Evolutionary conservation across 2,329 filamentous ascomycete species (phyloP).

Genomic region (Zasmidium cellare): DNA sequence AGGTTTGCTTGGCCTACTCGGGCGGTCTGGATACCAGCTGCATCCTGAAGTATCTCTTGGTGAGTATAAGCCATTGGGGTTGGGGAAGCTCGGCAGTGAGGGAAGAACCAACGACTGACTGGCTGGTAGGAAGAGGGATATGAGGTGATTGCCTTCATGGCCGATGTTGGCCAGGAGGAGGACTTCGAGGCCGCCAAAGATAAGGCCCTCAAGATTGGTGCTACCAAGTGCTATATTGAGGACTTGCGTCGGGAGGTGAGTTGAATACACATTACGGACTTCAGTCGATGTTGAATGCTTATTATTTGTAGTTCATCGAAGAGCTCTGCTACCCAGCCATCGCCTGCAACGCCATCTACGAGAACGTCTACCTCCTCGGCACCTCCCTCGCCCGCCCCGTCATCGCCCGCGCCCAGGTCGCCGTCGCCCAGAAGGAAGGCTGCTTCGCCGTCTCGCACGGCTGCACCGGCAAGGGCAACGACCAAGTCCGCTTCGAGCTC

Average conservation of each 20-base stretch:
- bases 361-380: conserved; percentile 64
- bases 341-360: conserved; percentile 62
- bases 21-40: conserved; percentile 62
- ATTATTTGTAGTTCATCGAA: conserved; percentile 61
- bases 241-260: conserved; percentile 60
- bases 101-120: not conserved
- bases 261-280: not conserved
- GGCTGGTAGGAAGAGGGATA: conserved; percentile 51
- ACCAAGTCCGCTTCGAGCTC: conserved; percentile 66
- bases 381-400: conserved; percentile 64
- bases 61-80: conserved; percentile 32
- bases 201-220: conserved; percentile 71
- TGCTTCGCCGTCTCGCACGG: conserved; percentile 52
- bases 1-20: conserved; percentile 53
- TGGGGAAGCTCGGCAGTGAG: conserved; percentile 15
- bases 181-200: conserved; percentile 71
- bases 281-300: not conserved
- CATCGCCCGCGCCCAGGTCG: conserved; percentile 67
- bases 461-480: conserved; percentile 65
- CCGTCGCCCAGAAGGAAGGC: conserved; percentile 63
- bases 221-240: conserved; percentile 61
- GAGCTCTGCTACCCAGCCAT: conserved; percentile 79
- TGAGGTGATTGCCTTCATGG: conserved; percentile 67
- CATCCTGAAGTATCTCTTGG: conserved; percentile 49
- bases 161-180: conserved; percentile 64